phyloP scores from a whole-genome alignment of 306 rosid species.

The Cucumis sativus region Cucumber_9930_V3 NC_026657.2:28500501-28501000 shows the following conservation, averaged over 20 bases:
- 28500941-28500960: slow-evolving; percentile 58
- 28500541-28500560: neutral
- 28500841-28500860: slow-evolving; percentile 80
- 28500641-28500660: neutral
- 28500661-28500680: neutral
- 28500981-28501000: slow-evolving; percentile 87
- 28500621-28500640: slow-evolving; percentile 2
- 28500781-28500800: neutral
- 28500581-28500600: neutral
- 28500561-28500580: neutral
- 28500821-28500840: slow-evolving; percentile 10
- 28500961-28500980: slow-evolving; percentile 63
- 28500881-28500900: slow-evolving; percentile 51
- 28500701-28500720: neutral
- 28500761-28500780: no score
- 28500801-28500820: neutral
- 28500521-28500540: neutral
- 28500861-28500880: slow-evolving; percentile 69
- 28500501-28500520: neutral
- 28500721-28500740: neutral
- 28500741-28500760: no score
- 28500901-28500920: slow-evolving; percentile 48
- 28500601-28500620: neutral
- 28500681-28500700: neutral
- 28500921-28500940: slow-evolving; percentile 75